Conservation (phyloP, 2,329 filamentous ascomycete species). For the Fonsecaea pedrosoi region DNA sequence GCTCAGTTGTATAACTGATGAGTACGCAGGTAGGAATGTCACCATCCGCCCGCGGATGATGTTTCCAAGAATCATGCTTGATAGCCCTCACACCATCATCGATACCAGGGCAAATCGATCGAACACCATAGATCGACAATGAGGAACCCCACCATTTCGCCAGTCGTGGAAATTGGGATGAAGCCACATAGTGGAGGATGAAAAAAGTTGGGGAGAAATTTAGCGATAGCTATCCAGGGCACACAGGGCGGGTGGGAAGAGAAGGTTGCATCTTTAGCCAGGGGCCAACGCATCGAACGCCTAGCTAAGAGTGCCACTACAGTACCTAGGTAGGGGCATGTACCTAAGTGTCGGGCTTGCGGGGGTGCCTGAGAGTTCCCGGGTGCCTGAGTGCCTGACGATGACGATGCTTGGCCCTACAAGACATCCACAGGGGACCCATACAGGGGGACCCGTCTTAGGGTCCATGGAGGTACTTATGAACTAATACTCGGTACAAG, state of each 20-base stretch:
- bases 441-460: neutral
- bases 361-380: neutral
- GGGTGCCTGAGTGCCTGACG: constrained; percentile 5
- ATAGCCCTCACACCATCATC: neutral
- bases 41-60: neutral
- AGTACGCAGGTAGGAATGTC: neutral
- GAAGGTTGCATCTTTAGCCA: constrained; percentile 4
- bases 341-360: too few species aligned
- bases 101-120: constrained; percentile 27
- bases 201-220: constrained; percentile 26
- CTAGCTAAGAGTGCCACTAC: neutral
- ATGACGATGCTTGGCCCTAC: neutral
- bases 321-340: too few species aligned
- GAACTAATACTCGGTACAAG: neutral
- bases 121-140: constrained; percentile 14
- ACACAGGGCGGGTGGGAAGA: constrained; percentile 2
- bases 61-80: neutral
- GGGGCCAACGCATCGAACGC: neutral
- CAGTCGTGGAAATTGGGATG: constrained; percentile 30
- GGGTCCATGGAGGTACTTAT: constrained; percentile 2
- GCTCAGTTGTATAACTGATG: neutral
- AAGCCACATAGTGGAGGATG: constrained; percentile 17
- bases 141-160: constrained; percentile 14
- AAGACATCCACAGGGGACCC: neutral
- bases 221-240: constrained; percentile 15